These are phyloP conservation scores for Neltuma alba DNA, from an alignment of 306 rosid genomes.

Conservation along the genomic window DNA sequence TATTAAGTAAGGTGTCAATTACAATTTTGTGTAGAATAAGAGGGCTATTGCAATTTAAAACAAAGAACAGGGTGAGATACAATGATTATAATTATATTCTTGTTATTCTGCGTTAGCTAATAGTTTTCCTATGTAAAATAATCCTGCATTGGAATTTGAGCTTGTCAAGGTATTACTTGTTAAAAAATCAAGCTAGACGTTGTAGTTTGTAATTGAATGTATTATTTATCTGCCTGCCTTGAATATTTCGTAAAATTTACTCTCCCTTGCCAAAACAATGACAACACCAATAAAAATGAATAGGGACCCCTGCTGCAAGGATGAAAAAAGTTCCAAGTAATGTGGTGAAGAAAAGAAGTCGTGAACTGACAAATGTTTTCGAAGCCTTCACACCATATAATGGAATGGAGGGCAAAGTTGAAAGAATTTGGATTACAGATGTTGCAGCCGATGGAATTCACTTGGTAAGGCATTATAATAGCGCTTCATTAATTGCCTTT, in stretches of 20 bases:
- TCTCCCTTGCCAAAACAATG: neutral
- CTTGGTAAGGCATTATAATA: slow-evolving; percentile 60
- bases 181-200: neutral
- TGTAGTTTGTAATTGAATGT: neutral
- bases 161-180: neutral
- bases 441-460: slow-evolving; percentile 90
- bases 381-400: slow-evolving; percentile 87
- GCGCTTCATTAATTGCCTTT: slow-evolving; percentile 11
- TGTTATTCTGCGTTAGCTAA: neutral
- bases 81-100: neutral
- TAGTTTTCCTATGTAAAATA: neutral
- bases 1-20: neutral
- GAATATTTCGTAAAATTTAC: neutral
- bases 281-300: slow-evolving; percentile 25
- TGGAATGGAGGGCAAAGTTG: slow-evolving; percentile 91
- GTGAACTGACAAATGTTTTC: slow-evolving; percentile 84
- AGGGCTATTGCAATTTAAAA: neutral
- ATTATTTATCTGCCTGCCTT: neutral
- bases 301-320: slow-evolving; percentile 99
- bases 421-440: slow-evolving; percentile 96
- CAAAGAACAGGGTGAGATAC: neutral
- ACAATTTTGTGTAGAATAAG: neutral
- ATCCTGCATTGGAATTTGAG: neutral
- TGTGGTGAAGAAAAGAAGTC: slow-evolving; percentile 91
- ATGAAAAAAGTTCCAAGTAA: slow-evolving; percentile 95